Evolutionary conservation across 2,329 filamentous ascomycete species (phyloP), one percentile per base, ranked within the genome.

Genomic region (Aureobasidium vineae): DNA sequence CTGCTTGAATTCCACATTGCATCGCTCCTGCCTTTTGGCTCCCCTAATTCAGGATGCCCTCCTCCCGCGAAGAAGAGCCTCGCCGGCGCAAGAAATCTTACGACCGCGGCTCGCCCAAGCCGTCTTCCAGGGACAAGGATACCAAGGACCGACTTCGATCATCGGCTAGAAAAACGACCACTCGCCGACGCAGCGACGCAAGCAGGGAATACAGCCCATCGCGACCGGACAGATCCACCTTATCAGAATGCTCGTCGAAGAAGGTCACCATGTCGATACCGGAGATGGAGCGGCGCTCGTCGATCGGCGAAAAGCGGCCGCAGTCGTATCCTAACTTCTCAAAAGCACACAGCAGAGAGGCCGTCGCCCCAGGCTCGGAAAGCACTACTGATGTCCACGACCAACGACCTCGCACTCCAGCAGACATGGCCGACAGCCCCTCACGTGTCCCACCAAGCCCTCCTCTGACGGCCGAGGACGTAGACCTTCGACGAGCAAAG

Each of bases 281-380:
- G 43, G 81, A 83, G 70, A 79, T 83, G 77, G 78, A 79, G 26
- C 76, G 80, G 3, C 75, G 80, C 33, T 67, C 74, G 16, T 74
- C 73, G 16, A 72, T 72, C 23, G 77, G 74, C 68, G 75, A 73
- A 11, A 77, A 78, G 47, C 72, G 76, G 60, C 72, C 77, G 43
- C 72, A 90, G 49, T 89, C 91, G 7, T 96, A 97, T 75, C 91
- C 92, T 1, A 84, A 84, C 13, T 92, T 96, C 77, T 95, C 90
- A 79, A 97, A 96, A 79, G 90, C 90, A 15, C 91, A 96, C 77
- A 96, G 92, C 82, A 95, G 92, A 77, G 94, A 97, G 79, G 86
- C 87, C 52, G 86, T 97, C 64, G 83, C 86, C 11, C 45, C 59
- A 70, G 88, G 86, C 33, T 38, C 63, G 2, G 40, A 40, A 15